Evolutionary conservation across 805 yeast genomes (phyloP), one percentile per base, ranked within the genome.

Genomic region (Saturnispora besseyi): DNA sequence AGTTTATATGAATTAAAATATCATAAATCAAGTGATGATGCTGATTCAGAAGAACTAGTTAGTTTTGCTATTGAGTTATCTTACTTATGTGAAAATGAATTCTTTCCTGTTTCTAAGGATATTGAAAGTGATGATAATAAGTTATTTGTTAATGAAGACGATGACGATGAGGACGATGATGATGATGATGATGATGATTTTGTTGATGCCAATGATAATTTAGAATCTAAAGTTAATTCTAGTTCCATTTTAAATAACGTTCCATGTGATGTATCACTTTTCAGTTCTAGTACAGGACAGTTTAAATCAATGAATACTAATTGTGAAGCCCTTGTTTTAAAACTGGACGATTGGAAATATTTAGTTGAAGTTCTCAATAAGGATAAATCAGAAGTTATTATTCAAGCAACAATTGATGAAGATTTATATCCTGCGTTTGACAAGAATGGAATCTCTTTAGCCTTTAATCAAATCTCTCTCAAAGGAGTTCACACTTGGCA

Each of bases 1-100:
- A 87, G 96, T 59, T 78, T 82, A 57, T 91, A 77, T 61, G 96
- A 88, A 62, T 75, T 81, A 55, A 86, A 84, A 60, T 86, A 83
- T 62, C 78, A 74, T 54, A 75, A 68, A 54, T 68, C 81, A 4
- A 73, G 83, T 7, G 60, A 64, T 1, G 69, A 69, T 12, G 76
- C 75, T 5, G 60, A 74, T 1, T 65, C 67, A 10, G 65, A 63
- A 5, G 81, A 81, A 38, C 68, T 87, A 45, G 65, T 73, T 34
- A 84, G 84, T 57, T 84, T 87, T 57, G 73, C 76, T 5, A 64
- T 66, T 53, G 76, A 71, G 18, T 49, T 58, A 44, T 62, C 61
- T 5, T 76, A 71, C 15, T 49, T 58, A 44, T 62, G 61, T 5
- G 53, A 59, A 3, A 45, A 57, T n/a, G 50, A 48, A 4, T 55